These are phyloP conservation scores for Hanseniaspora mollemarum DNA, from an alignment of 805 yeast genomes.

Conservation along the genomic window DNA sequence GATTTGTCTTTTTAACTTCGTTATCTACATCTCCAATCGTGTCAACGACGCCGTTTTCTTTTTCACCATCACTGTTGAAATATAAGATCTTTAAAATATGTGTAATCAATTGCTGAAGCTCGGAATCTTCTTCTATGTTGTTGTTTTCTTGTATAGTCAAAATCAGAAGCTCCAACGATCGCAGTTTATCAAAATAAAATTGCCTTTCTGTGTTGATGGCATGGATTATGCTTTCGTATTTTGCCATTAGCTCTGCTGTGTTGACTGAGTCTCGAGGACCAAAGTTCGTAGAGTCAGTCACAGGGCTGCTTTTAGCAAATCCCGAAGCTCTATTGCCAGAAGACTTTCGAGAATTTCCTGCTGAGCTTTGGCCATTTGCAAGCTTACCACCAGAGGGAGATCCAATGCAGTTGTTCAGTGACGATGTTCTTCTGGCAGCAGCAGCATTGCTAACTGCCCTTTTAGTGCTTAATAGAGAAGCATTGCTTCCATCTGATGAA, in stretches of 20 bases:
- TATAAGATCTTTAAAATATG: conserved; percentile 69
- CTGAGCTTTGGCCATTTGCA: background rate
- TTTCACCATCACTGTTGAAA: conserved; percentile 56
- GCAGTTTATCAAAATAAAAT: conserved; percentile 77
- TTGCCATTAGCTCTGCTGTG: conserved; percentile 38
- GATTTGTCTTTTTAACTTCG: conserved; percentile 22
- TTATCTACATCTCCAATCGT: conserved; percentile 30
- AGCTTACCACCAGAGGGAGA: too few species aligned
- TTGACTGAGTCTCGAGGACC: conserved; percentile 2
- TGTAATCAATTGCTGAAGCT: conserved; percentile 33
- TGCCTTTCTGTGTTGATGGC: conserved; percentile 72
- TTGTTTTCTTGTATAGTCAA: conserved; percentile 46
- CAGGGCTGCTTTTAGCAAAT: background rate
- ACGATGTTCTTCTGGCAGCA: background rate
- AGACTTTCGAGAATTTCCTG: background rate
- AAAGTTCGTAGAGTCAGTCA: background rate
- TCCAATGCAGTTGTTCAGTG: background rate
- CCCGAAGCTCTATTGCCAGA: background rate
- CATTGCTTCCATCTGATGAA: background rate
- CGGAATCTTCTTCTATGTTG: conserved; percentile 32
- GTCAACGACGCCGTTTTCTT: conserved; percentile 21
- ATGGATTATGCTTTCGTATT: conserved; percentile 48
- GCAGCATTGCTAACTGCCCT: background rate
- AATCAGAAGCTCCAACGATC: conserved; percentile 75
- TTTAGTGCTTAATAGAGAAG: too few species aligned